Percentiles rank a stretch among this genome's conserved stretches.
phyloP scores from a whole-genome alignment of 1,139 yeast species.

The Hyphopichia fennica region DNA sequence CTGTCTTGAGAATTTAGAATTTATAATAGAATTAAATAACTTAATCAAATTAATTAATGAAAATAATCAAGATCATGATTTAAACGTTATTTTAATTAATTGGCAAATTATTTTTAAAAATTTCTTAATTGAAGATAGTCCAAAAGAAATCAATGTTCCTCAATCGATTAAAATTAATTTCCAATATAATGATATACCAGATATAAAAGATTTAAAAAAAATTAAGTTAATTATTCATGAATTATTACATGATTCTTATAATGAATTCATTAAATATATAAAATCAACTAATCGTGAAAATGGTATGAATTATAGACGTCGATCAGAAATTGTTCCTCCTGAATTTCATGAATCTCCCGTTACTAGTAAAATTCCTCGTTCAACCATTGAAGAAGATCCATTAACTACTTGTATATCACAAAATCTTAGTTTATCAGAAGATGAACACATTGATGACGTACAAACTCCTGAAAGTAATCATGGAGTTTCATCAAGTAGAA shows the following conservation, averaged over 20 bases:
- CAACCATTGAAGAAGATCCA: slow-evolving; percentile 1
- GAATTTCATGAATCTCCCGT: slow-evolving; percentile 1
- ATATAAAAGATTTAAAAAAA: slow-evolving; percentile 11
- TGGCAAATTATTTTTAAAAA: slow-evolving; percentile 28
- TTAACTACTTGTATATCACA: not conserved
- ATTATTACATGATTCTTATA: slow-evolving; percentile 32
- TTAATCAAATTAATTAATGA: slow-evolving; percentile 14
- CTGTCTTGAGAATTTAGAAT: slow-evolving; percentile 39
- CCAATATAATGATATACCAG: slow-evolving; percentile 14
- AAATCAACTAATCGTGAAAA: slow-evolving; percentile 9
- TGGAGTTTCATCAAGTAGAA: slow-evolving; percentile 1
- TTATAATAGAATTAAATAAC: slow-evolving; percentile 28
- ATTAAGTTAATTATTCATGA: slow-evolving; percentile 30
- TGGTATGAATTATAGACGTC: slow-evolving; percentile 5
- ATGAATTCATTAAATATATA: slow-evolving; percentile 28
- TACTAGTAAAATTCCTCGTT: not conserved
- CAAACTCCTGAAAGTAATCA: not conserved
- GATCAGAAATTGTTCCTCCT: slow-evolving; percentile 8
- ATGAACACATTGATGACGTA: slow-evolving; percentile 1
- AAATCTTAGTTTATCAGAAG: not conserved
- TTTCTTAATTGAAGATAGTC: slow-evolving; percentile 27
- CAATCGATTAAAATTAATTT: slow-evolving; percentile 17
- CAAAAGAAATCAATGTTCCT: slow-evolving; percentile 38
- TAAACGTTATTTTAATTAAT: slow-evolving; percentile 3
- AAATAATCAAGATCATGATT: not conserved